These are phyloP conservation scores for Hypoxylon sp. DNA, from an alignment of 2,329 filamentous ascomycete genomes.

Conservation along the genomic window DNA sequence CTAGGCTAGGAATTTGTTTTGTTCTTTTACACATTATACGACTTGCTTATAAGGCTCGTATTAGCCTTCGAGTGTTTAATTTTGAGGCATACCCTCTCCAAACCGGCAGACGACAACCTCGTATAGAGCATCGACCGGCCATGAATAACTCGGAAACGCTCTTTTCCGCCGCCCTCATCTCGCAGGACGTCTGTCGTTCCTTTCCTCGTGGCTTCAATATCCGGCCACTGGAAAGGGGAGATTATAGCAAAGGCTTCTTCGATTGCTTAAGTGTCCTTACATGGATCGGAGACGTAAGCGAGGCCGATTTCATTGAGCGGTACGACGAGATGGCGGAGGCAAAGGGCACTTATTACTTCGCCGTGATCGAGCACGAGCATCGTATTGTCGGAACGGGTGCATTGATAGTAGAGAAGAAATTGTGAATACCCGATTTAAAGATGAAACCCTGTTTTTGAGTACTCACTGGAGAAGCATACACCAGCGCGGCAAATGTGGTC, in stretches of 20 bases:
- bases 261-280: conserved; percentile 83
- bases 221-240: conserved; percentile 76
- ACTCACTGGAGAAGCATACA: conserved; percentile 67
- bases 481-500: conserved; percentile 77
- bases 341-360: conserved; percentile 74
- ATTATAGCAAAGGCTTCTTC: conserved; percentile 80
- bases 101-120: background rate
- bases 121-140: background rate
- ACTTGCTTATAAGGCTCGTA: background rate
- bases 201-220: conserved; percentile 80
- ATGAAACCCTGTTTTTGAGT: conserved; percentile 20
- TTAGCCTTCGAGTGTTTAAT: background rate
- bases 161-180: conserved; percentile 77
- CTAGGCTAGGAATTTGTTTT: background rate
- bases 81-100: too few relatives aligned
- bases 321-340: conserved; percentile 72
- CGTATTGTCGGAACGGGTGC: conserved; percentile 81
- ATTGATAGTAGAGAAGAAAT: conserved; percentile 84
- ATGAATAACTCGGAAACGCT: conserved; percentile 60
- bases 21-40: background rate
- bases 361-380: conserved; percentile 76
- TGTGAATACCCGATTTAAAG: conserved; percentile 62
- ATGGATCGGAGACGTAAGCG: conserved; percentile 79
- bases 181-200: conserved; percentile 69
- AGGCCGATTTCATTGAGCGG: conserved; percentile 62